phyloP scores from a whole-genome alignment of 2,329 filamentous ascomycete genomes.

The Cladosporium sphaerospermum region DNA sequence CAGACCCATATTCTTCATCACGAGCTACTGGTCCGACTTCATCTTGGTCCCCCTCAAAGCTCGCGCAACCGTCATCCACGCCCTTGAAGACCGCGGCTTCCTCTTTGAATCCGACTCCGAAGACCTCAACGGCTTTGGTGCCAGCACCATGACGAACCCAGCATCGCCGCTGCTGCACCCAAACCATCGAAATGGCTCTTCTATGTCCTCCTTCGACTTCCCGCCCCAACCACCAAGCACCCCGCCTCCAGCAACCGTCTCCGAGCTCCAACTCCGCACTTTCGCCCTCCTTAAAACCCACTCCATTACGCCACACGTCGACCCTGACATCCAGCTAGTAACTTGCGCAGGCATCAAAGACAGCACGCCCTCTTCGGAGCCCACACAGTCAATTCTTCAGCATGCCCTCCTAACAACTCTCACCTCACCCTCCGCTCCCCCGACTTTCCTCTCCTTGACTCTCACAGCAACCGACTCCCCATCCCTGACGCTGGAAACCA shows the following conservation, averaged over 20 bases:
- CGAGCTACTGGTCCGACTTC: constrained; percentile 96
- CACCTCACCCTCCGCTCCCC: constrained; percentile 45
- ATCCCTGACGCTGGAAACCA: constrained; percentile 65
- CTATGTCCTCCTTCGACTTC: constrained; percentile 41
- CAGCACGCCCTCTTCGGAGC: constrained; percentile 23
- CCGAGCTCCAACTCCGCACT: constrained; percentile 74
- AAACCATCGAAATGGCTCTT: constrained; percentile 35
- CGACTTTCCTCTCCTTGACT: constrained; percentile 67
- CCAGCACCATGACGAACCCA: constrained; percentile 43
- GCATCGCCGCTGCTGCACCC: constrained; percentile 53
- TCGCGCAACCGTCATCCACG: constrained; percentile 66
- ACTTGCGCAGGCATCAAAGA: constrained; percentile 68
- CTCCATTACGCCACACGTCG: constrained; percentile 66
- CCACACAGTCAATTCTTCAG: constrained; percentile 37
- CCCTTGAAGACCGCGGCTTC: constrained; percentile 74
- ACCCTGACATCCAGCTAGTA: constrained; percentile 63
- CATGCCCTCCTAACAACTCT: constrained; percentile 44
- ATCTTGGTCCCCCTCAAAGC: constrained; percentile 79
- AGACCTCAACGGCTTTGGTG: constrained; percentile 33
- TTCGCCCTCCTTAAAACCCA: constrained; percentile 77
- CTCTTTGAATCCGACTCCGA: constrained; percentile 60
- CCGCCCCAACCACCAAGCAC: constrained; percentile 51
- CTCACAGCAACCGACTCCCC: constrained; percentile 68
- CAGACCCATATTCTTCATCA: constrained; percentile 93
- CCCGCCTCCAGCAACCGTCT: constrained; percentile 69